Percentiles rank a stretch among this genome's conserved stretches.
Conservation (phyloP, 176 grass and related monocot genomes). For the sorghum (Sorghum bicolor) region Sorghum_bicolor_NCBIv3 NC_012870.2:16674001-16674500, state of each 20-base stretch:
- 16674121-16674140: background rate
- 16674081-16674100: background rate
- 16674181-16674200: too few species aligned
- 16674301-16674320: background rate
- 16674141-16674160: background rate
- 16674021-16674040: background rate
- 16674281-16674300: background rate
- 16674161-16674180: background rate
- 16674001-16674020: background rate
- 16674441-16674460: background rate
- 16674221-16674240: background rate
- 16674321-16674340: background rate
- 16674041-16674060: background rate
- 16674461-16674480: background rate
- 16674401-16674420: background rate
- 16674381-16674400: background rate
- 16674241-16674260: background rate
- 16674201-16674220: background rate
- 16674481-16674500: background rate
- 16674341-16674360: background rate
- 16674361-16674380: background rate
- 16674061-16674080: background rate
- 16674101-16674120: background rate
- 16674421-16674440: background rate
- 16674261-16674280: background rate